Base-by-base conservation (phyloP, 345 rosid genomes). In the Pistacia atlantica region DNA sequence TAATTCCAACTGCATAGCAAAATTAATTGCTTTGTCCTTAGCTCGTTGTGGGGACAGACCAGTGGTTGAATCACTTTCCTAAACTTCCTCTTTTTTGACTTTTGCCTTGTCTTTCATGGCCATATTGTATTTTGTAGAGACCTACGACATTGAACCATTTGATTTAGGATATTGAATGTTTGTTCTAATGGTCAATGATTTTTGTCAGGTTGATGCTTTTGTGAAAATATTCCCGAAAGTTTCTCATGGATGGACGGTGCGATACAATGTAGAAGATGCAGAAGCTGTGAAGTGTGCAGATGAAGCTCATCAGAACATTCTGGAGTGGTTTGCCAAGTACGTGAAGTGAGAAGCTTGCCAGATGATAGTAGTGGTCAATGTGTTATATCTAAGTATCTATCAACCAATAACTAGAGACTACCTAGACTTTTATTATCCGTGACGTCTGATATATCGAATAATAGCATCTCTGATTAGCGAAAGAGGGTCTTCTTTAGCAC, bases 211-310 rank as follows among this genome's bases (percentile, higher is more conserved):
- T 51, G 87, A 84, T 49, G 70, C 83, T 46, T 78, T 76, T 38
- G 95, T 90, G 80, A 94, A 91, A 89, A 82, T 92, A 75, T 94
- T 92, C 79, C 93, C 98, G 1, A 80, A 86, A 70, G 91, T 88
- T 45, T 69, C 75, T 3, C 97, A 92, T 11, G 97, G 97, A 20
- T 94, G 97, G 97, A 86, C 90, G 1, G 77, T 92, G 28, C 84
- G 98, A 79, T 94, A 87, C 80, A 64, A 80, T 3, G 75, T 10
- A 3, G 81, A 83, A 66, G 90, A 94, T 75, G 84, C 81, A 67
- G 68, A 66, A 22, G 93, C 88, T 0, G 89, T 87, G 45, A 80
- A 82, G 77, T 35, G 69, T n/a, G 98, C 97, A 5, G 78, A 83
- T 45, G 92, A 92, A 84, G 97, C 97, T 49, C 97, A 92, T 84